phyloP scores from a whole-genome alignment of 2,329 filamentous ascomycete genomes.

The Penicillium sp. region DNA sequence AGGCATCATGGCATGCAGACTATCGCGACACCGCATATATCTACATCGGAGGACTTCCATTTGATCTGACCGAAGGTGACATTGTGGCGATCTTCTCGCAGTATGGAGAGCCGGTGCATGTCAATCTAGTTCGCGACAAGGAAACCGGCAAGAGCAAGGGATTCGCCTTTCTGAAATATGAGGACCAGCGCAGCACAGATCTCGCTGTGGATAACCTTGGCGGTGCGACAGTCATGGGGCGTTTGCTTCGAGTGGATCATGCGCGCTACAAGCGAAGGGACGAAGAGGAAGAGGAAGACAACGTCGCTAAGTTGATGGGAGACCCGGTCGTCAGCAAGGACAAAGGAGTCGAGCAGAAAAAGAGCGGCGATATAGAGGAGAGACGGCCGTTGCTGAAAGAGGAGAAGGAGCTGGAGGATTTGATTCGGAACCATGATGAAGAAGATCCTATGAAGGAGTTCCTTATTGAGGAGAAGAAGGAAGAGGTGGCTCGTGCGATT shows the following conservation, averaged over 20 bases:
- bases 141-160: slow-evolving; percentile 93
- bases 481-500: slow-evolving; percentile 72
- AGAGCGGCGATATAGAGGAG: slow-evolving; percentile 44
- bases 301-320: slow-evolving; percentile 51
- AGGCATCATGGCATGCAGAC: slow-evolving; percentile 94
- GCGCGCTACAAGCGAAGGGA: slow-evolving; percentile 86
- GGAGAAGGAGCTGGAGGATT: slow-evolving; percentile 70
- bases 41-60: slow-evolving; percentile 91
- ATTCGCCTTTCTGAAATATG: slow-evolving; percentile 96
- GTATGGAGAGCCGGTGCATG: slow-evolving; percentile 88
- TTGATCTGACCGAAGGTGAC: slow-evolving; percentile 91
- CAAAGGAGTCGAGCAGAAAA: slow-evolving; percentile 38
- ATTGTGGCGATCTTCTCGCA: slow-evolving; percentile 96
- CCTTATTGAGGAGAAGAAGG: slow-evolving; percentile 84
- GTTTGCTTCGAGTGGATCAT: slow-evolving; percentile 84
- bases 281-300: slow-evolving; percentile 54
- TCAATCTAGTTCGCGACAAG: slow-evolving; percentile 90
- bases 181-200: slow-evolving; percentile 94
- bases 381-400: slow-evolving; percentile 68
- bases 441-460: slow-evolving; percentile 97
- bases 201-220: slow-evolving; percentile 94
- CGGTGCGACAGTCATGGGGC: slow-evolving; percentile 75
- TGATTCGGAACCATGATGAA: slow-evolving; percentile 80
- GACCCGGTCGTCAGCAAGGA: slow-evolving; percentile 36
- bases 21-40: slow-evolving; percentile 96